These are phyloP conservation scores for Firmiana major DNA, from an alignment of 345 rosid genomes.

Conservation along the genomic window DNA sequence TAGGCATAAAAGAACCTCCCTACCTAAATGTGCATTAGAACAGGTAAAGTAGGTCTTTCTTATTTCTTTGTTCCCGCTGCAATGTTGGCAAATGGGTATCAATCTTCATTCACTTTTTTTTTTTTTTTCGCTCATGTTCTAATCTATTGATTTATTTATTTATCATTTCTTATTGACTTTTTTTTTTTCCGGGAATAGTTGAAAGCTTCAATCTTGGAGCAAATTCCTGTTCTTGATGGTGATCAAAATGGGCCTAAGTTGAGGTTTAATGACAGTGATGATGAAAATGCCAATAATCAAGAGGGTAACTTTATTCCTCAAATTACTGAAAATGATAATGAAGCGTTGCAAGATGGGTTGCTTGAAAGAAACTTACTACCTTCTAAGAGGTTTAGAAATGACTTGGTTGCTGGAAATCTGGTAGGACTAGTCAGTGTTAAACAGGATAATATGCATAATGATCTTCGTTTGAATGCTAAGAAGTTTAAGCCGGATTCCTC, in stretches of 20 bases:
- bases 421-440: constrained; percentile 8
- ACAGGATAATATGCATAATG: constrained; percentile 4
- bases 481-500: constrained; percentile 28
- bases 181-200: constrained; percentile 41
- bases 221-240: neutral
- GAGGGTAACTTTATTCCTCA: constrained; percentile 20
- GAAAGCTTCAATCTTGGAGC: constrained; percentile 31
- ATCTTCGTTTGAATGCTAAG: constrained; percentile 26
- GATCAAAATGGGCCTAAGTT: constrained; percentile 2
- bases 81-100: neutral
- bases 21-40: constrained; percentile 45
- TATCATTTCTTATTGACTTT: neutral
- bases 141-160: neutral
- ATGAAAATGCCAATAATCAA: constrained; percentile 11
- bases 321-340: constrained; percentile 18
- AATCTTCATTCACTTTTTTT: neutral
- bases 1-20: constrained; percentile 42
- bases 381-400: constrained; percentile 33
- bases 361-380: constrained; percentile 4
- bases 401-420: constrained; percentile 17
- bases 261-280: constrained; percentile 10
- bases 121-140: neutral
- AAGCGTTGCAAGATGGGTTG: constrained; percentile 10
- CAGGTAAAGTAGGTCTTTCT: constrained; percentile 28
- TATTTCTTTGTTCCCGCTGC: neutral